A percentile compares a stretch with the other conserved stretches of the same genome.
Conservation (phyloP, 768 basidiomycete genomes). For the Agaricus sinodeliciosus region DNA sequence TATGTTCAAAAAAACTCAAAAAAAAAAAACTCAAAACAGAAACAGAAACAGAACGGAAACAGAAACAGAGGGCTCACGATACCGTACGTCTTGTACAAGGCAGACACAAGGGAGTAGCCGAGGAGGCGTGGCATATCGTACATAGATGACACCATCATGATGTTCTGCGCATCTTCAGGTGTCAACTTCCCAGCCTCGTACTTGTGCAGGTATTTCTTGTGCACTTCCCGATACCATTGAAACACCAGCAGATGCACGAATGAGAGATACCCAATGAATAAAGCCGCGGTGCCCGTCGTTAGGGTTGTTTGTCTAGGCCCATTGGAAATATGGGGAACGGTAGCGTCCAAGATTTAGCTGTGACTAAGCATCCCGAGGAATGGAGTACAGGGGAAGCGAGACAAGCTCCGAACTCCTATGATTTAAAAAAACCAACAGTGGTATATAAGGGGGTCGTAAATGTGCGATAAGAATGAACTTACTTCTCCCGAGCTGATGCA, state of each 20-base stretch:
- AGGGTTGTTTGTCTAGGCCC: neutral
- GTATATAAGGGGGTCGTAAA: too few species aligned
- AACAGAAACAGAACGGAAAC: too few species aligned
- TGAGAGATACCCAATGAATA: slow-evolving; percentile 16
- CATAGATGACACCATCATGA: slow-evolving; percentile 24
- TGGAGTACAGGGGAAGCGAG: too few species aligned
- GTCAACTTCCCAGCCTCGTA: slow-evolving; percentile 32
- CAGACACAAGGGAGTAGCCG: slow-evolving; percentile 36
- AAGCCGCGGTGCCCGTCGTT: neutral
- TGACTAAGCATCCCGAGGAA: too few species aligned
- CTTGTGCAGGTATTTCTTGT: slow-evolving; percentile 30
- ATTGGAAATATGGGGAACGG: neutral
- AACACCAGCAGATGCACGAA: slow-evolving; percentile 34
- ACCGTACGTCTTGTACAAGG: slow-evolving; percentile 47
- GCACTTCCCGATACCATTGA: slow-evolving; percentile 34
- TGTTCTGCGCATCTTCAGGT: slow-evolving; percentile 38
- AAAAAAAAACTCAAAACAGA: too few species aligned
- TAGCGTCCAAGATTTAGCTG: neutral
- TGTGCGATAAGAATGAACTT: too few species aligned
- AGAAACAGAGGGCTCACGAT: slow-evolving; percentile 30
- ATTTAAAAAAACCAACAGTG: too few species aligned
- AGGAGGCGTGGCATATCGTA: slow-evolving; percentile 42
- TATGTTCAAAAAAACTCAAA: neutral
- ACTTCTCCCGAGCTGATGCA: too few species aligned
- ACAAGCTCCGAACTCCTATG: too few species aligned